phyloP scores from a whole-genome alignment of 768 basidiomycete genomes.

The Leccinum variicolor region DNA sequence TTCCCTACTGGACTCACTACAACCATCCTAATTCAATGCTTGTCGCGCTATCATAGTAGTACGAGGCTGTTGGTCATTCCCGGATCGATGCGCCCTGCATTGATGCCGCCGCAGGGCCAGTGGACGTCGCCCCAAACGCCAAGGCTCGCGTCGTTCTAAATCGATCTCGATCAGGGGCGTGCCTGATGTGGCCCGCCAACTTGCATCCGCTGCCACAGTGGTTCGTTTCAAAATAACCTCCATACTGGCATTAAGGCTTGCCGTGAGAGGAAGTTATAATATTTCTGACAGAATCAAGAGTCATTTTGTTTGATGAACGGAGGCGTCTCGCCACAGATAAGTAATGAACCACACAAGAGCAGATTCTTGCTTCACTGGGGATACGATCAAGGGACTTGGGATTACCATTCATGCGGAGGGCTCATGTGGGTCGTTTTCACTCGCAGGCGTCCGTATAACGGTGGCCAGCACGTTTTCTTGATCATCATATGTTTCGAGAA shows the following conservation, averaged over 20 bases:
- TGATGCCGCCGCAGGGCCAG: not conserved
- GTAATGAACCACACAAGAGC: not conserved
- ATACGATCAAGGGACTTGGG: too few species aligned
- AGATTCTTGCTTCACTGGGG: not conserved
- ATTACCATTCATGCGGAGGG: not conserved
- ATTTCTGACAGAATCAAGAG: constrained; percentile 4
- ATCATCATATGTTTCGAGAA: not conserved
- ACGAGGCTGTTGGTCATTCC: not conserved
- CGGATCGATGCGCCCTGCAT: not conserved
- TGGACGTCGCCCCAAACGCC: not conserved
- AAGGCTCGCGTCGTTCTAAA: constrained; percentile 9
- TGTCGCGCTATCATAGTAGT: not conserved
- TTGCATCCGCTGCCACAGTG: not conserved
- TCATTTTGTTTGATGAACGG: constrained; percentile 11
- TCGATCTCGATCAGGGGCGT: constrained; percentile 5
- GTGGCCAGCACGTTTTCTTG: constrained; percentile 6
- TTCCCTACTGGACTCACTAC: not conserved
- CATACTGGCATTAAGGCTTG: not conserved
- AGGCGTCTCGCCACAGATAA: constrained; percentile 16
- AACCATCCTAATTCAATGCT: not conserved
- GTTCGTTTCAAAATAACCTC: constrained; percentile 16
- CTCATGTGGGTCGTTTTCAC: not conserved
- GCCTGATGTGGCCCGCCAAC: constrained; percentile 10
- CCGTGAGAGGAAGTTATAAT: not conserved
- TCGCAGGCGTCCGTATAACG: constrained; percentile 4